Evolutionary conservation across 2,329 filamentous ascomycete species (phyloP).

Genomic region (Stachybotrys elegans): DNA sequence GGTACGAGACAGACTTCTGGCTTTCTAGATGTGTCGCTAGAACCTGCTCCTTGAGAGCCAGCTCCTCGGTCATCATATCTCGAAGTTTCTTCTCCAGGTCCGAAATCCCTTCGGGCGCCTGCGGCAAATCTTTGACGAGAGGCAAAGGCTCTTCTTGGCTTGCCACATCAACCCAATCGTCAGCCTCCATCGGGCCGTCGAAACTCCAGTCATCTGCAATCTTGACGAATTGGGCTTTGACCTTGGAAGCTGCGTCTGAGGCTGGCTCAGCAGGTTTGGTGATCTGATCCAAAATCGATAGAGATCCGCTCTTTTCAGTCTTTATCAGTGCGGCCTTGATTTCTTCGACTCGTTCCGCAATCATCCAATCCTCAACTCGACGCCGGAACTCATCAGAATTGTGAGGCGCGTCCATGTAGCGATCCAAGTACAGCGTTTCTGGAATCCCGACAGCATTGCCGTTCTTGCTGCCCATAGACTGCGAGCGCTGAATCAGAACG

Average conservation of each 20-base stretch:
- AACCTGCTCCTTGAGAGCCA: conserved; percentile 19
- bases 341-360: conserved; percentile 58
- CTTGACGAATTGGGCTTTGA: conserved; percentile 4
- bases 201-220: conserved; percentile 33
- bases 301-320: conserved; percentile 17
- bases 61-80: conserved; percentile 41
- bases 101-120: no score
- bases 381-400: conserved; percentile 57
- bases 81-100: no score
- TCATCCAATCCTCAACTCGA: conserved; percentile 68
- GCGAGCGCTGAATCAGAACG: conserved; percentile 80
- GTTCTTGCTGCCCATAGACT: conserved; percentile 70
- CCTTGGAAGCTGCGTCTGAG: conserved; percentile 4
- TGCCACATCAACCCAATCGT: no score
- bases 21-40: conserved; percentile 34
- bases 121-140: no score
- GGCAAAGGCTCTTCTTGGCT: no score
- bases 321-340: conserved; percentile 38
- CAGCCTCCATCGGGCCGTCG: conserved; percentile 31
- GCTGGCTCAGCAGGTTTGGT: conserved; percentile 9
- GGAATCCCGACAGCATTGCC: conserved; percentile 74
- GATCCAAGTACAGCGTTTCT: conserved; percentile 78
- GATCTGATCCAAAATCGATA: conserved; percentile 21
- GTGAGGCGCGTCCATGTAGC: conserved; percentile 69
- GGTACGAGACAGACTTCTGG: conserved; percentile 65